Evolutionary conservation across 139 green algal genomes (phyloP), one percentile per base, ranked within the genome.

Genomic region (Gonium pectorale): DNA sequence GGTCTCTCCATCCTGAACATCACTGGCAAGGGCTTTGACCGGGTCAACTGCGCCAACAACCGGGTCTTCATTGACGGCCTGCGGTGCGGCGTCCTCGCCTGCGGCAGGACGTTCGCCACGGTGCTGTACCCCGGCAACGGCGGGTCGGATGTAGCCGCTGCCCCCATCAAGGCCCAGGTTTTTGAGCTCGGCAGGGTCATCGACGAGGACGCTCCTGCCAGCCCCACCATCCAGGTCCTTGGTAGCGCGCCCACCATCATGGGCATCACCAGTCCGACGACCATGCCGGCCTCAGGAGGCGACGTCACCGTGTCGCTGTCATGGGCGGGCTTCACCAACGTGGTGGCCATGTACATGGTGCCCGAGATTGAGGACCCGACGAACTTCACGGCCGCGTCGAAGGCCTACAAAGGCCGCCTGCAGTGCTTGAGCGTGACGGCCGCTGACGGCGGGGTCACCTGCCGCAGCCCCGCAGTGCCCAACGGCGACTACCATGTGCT

Each of bases 1-100:
- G 74, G 69, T 29, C 1, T 78, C 6, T 68, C 71, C 31, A 19
- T 83, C 27, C 54, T 87, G 8, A 79, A 67, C 6, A 37, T 87
- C 38, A 78, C 62, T 24, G 82, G 82, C 82, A 82, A 83, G 71
- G 82, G 86, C 56, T 87, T 90, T 59, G 81, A 83, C 54, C 6
- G 29, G 0, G n/a, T 59, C 2, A 60, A 62, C 11, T 88, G 86
- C 78, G 29, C 19, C 31, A 73, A 70, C 49, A 89, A 89, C 70
- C 22, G 31, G 24, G 29, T 89, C 7, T n/a, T n/a, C 4, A 52
- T 89, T n/a, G 79, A n/a, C 31, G 49, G n/a, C 24, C 33, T 69
- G 0, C 5, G 8, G 17, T 44, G 33, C 33, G 64, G 64, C 27
- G 35, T 77, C 8, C 2, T 85, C 2, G 79, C 79, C 37, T 85